A percentile compares a stretch with the other conserved stretches of the same genome.
These are phyloP conservation scores for Ceratocystis alfenasii DNA, from an alignment of 2,329 filamentous ascomycete genomes.

Conservation along the genomic window DNA sequence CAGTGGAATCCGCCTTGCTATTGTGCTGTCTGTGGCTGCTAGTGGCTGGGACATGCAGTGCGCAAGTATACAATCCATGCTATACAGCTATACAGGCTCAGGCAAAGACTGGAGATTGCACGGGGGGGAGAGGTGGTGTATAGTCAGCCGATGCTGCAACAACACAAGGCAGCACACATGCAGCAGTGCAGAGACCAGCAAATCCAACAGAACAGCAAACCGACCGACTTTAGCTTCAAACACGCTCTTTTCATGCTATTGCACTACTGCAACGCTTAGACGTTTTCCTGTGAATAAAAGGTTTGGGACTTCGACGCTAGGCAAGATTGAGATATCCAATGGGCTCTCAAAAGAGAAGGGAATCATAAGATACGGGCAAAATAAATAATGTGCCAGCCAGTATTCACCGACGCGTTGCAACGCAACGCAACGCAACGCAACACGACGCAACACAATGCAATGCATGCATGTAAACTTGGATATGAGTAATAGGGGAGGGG, in stretches of 20 bases:
- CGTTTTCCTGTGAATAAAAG: background rate
- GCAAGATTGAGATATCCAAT: background rate
- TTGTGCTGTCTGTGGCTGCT: background rate
- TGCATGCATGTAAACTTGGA: no score
- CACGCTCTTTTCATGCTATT: conserved; percentile 4
- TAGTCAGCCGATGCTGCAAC: background rate
- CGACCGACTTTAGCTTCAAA: conserved; percentile 1
- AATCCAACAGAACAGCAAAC: background rate
- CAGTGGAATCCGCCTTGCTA: background rate
- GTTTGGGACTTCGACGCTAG: background rate
- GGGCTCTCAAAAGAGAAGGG: background rate
- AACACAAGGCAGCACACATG: background rate
- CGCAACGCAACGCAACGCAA: no score
- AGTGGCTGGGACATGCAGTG: conserved; percentile 3
- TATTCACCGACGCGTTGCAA: no score
- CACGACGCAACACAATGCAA: no score
- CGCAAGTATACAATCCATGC: background rate
- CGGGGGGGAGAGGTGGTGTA: background rate
- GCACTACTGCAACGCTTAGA: conserved; percentile 13
- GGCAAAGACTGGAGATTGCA: background rate
- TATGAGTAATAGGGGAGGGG: no score
- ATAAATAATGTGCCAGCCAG: conserved; percentile 1
- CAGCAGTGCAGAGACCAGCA: no score
- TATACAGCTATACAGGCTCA: conserved; percentile 1
- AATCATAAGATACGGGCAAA: conserved; percentile 5